Base-by-base conservation (phyloP, 768 basidiomycete genomes). In the Hygrocybe punicea region DNA sequence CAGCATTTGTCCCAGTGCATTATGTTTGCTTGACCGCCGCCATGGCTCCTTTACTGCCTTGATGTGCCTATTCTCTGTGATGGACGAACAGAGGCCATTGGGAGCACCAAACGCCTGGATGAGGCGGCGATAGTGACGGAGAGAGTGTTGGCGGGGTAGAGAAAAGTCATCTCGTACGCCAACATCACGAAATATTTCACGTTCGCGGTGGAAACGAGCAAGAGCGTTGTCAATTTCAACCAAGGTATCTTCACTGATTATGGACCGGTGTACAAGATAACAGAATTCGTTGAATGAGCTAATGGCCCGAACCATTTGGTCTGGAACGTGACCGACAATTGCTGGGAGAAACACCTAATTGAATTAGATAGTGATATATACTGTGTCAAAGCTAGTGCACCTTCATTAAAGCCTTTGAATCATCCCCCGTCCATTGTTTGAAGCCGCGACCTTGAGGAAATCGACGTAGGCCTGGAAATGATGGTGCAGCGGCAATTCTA, bases 211-310 rank as follows among this genome's bases (percentile, higher is more conserved):
- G 42, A 60, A 67, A 2, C 11, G 37, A 2, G 44, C 16, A 1
- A 66, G 40, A 1, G 47, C 50, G 16, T 33, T 10, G 17, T 64
- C 50, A 8, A 66, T 42, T 0, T 56, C 40, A 4, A 10, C 23
- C 1, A 67, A 29, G 10, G 56, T 60, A 9, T 39, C 39, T 39
- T 58, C 56, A 8, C 53, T 56, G 36, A 60, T 55, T 17, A 58
- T 49, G 5, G 51, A 39, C 2, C 60, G 65, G 7, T 59, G 50
- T 3, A 61, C 60, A 3, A 66, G 57, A 39, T 66, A 68, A 44
- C 67, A 68, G 39, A 68, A 66, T 7, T 68, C 65, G 2, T 66
- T 56, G 36, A 66, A 68, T 13, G 60, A 44, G 4, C 53, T 46
- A n/a, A 68, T 16, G 0, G 63, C 52, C 14, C 56, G 16, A 7